These are phyloP conservation scores for Pseudogymnoascus sp. DNA, from an alignment of 2,329 filamentous ascomycete species.

Conservation along the genomic window DNA sequence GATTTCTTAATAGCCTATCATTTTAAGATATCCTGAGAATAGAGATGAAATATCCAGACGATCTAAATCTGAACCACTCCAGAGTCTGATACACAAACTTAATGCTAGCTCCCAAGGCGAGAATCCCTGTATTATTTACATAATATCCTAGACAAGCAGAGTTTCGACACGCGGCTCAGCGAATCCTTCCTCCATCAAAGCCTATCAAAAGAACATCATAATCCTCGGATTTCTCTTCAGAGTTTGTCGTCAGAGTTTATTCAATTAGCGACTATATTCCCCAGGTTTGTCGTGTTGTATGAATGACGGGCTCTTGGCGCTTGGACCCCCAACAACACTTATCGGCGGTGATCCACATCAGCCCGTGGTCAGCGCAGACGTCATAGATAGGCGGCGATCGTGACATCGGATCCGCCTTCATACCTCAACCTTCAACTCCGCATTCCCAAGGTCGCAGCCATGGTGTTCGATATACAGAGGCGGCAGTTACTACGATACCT, in stretches of 20 bases:
- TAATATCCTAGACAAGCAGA: neutral
- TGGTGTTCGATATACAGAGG: constrained; percentile 53
- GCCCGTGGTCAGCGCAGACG: neutral
- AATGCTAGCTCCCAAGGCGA: neutral
- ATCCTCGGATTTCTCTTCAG: neutral
- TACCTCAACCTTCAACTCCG: constrained; percentile 4
- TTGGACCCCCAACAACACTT: neutral
- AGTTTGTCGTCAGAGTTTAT: neutral
- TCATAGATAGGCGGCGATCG: constrained; percentile 11
- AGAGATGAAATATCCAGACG: neutral
- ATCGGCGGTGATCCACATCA: constrained; percentile 4
- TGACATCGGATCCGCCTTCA: constrained; percentile 7
- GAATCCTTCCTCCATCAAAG: neutral
- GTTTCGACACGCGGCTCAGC: neutral
- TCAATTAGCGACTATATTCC: neutral
- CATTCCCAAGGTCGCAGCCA: constrained; percentile 27
- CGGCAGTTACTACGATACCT: constrained; percentile 59
- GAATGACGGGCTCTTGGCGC: neutral
- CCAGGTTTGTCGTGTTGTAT: neutral
- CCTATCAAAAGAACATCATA: neutral
- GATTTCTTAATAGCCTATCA: neutral
- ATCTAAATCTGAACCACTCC: neutral
- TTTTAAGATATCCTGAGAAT: constrained; percentile 4
- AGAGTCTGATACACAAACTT: neutral
- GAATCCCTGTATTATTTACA: constrained; percentile 7